Percentiles rank a stretch among this genome's conserved stretches.
Conservation (phyloP, 2,329 filamentous ascomycete genomes). For the Paracoccidioides brasiliensis region DNA sequence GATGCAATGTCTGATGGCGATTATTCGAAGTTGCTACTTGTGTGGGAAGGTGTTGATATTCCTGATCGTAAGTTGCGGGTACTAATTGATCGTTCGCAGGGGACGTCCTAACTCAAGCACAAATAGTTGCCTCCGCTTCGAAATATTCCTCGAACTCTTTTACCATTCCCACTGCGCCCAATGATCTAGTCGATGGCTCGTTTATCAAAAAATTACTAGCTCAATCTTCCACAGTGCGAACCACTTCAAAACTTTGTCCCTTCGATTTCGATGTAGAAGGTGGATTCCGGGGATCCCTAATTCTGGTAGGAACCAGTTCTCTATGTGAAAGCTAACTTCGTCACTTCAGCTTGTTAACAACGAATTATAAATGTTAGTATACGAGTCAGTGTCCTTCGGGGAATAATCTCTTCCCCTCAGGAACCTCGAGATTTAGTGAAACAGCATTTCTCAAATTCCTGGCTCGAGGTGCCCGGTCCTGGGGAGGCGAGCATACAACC, state of each 20-base stretch:
- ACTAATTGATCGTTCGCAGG: not conserved
- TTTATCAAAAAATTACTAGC: not conserved
- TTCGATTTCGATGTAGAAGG: conserved; percentile 1
- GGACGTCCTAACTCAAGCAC: not conserved
- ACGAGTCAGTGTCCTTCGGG: conserved; percentile 12
- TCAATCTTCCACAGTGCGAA: not conserved
- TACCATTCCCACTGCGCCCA: not conserved
- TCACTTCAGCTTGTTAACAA: not conserved
- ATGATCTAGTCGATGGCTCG: not conserved
- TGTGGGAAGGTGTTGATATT: conserved; percentile 45
- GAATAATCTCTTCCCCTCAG: conserved; percentile 16
- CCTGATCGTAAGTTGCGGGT: conserved; percentile 39
- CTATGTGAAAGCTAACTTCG: not conserved
- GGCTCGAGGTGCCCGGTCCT: conserved; percentile 6
- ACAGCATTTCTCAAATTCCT: not conserved
- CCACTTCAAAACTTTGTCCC: not conserved
- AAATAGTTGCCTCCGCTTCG: not conserved
- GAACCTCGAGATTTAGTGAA: not conserved
- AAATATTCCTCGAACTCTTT: conserved; percentile 1
- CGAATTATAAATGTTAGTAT: not conserved
- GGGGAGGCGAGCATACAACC: conserved; percentile 1
- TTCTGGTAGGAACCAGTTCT: not conserved
- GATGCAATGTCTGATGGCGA: conserved; percentile 12
- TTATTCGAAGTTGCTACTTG: conserved; percentile 21
- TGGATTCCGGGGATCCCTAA: not conserved